Evolutionary conservation across 345 rosid genomes (phyloP), one percentile per base, ranked within the genome.

Genomic region (Cardamine chenopodiifolia): DNA sequence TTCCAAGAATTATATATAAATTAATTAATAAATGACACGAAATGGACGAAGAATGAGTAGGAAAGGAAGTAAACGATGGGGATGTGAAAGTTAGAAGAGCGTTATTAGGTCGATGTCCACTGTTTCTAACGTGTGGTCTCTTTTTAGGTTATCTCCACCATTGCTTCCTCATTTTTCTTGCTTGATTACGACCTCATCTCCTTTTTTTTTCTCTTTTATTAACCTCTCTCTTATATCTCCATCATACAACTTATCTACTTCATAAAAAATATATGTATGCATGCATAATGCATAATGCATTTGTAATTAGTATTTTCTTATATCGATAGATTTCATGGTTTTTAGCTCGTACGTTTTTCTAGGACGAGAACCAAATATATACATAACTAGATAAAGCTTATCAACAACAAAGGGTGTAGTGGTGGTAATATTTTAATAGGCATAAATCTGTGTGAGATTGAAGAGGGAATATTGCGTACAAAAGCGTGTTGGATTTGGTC

Each of bases 51-150:
- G 4, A 40, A 74, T 35, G 26, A 10, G 48, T 17, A 6, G 28
- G 40, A 64, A 17, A 52, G 56, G 31, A 74, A 74, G 59, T 25
- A 32, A 66, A 68, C 45, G 44, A 75, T 52, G 56, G 64, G 19
- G 18, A 75, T 52, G 58, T 68, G 64, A 69, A 76, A 69, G 37
- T 50, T 47, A 54, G 59, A 22, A 42, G 40, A 75, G 45, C 10
- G 79, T 68, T 45, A 44, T 45, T 76, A 76, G 79, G 79, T 69
- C 55, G 70, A 62, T 49, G 42, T 62, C 75, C 79, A 69, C 34
- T 76, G 52, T 76, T 76, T 74, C 22, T 60, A 28, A 60, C 62
- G 69, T 52, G 60, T 37, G 73, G 25, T 76, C 70, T 62, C 31
- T 37, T 69, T 76, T 13, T 76, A 76, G 70, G 75, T 54, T 19